Base-by-base conservation (phyloP, 345 rosid genomes). In the Rubroshorea leprosula region DNA sequence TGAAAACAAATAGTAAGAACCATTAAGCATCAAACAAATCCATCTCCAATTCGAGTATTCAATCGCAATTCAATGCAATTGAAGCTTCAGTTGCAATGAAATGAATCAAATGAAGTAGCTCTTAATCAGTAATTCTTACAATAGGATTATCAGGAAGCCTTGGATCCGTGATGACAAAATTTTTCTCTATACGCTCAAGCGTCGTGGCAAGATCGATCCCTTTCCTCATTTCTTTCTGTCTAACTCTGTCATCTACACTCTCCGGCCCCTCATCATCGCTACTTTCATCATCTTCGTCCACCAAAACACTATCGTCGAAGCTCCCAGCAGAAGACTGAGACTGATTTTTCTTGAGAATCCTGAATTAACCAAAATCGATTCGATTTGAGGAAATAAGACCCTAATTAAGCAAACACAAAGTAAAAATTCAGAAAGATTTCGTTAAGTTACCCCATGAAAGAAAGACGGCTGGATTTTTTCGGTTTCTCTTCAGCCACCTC, bases 121-220 rank as follows among this genome's bases (percentile, higher is more conserved):
- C n/a, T n/a, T 2, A 20, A 0, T 6, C 19, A 39, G 6, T 9
- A 60, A 48, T 24, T 45, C 90, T 81, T 86, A 92, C 98, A 62
- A 92, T 92, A 77, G 98, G 98, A 69, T 92, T 92, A 68, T 92
- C 98, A 17, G 98, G 96, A 55, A 92, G 83, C 74, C 98, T 74
- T 41, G 98, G 98, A 81, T 92, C 98, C 5, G 96, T 92, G 38
- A 92, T 89, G 80, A 92, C 98, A 66, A 92, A 92, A 59, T 92
- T 92, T 59, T 92, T 92, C 86, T 92, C 98, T 8, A 92, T 92
- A 74, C 98, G 98, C 67, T 92, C 98, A 1, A 92, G 96, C 6
- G 98, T 92, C 20, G 98, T 92, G 1, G 98, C 98, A 3, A 92
- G 81, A 77, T 92, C 98, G 6, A 92, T 86, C 70, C 98, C 96